Conservation (phyloP, 1,139 yeast genomes). For the Eremothecium gossypii region DNA sequence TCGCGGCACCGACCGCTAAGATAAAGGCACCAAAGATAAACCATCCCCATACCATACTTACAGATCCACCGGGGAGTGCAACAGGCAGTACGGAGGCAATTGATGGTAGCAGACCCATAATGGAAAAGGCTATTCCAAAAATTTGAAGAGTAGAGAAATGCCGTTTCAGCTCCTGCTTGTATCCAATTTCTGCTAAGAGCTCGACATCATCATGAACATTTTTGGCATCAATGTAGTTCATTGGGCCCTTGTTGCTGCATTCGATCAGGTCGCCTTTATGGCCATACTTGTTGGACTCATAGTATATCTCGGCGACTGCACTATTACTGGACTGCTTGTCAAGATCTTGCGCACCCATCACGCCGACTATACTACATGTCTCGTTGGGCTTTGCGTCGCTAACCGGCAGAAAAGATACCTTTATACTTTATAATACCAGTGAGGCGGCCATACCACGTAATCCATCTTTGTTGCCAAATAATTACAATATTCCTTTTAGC, state of each 20-base stretch:
- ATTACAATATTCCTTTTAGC: too few species aligned
- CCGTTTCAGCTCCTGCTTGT: constrained; percentile 42
- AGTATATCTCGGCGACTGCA: too few species aligned
- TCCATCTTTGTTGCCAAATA: too few species aligned
- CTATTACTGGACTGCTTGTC: too few species aligned
- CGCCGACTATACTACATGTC: too few species aligned
- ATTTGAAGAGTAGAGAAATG: constrained; percentile 41
- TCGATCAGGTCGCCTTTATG: constrained; percentile 8
- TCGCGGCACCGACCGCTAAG: constrained; percentile 49
- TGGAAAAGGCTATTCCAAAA: constrained; percentile 43
- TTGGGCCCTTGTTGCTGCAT: constrained; percentile 4
- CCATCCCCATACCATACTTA: constrained; percentile 67
- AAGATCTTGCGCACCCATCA: too few species aligned
- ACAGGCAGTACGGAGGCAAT: constrained; percentile 34
- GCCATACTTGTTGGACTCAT: too few species aligned
- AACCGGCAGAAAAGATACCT: too few species aligned
- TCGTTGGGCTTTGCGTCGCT: too few species aligned
- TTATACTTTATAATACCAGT: too few species aligned
- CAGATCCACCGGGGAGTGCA: constrained; percentile 44
- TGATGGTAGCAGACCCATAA: constrained; percentile 45
- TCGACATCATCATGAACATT: constrained; percentile 34
- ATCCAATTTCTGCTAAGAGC: constrained; percentile 45
- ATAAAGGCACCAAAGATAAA: constrained; percentile 50
- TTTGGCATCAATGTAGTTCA: constrained; percentile 8
- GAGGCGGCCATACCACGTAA: too few species aligned